Evolutionary conservation across 352 stramenopile genomes (phyloP).

Genomic region (Globisporangium cystogenes): DNA sequence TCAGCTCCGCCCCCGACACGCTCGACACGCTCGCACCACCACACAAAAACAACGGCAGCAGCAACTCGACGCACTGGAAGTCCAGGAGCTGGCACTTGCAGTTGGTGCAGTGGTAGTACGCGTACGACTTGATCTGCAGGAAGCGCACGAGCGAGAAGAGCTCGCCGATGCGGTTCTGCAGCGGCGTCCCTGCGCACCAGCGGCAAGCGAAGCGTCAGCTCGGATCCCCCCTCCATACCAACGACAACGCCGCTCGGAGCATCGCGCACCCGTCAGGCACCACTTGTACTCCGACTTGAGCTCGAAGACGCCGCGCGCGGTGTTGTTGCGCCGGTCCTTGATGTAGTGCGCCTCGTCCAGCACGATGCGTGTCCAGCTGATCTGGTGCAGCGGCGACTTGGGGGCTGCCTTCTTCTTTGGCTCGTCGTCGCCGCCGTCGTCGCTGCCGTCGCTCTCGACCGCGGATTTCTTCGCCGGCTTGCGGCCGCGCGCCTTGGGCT

Average conservation of each 20-base stretch:
- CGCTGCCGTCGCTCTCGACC: conserved; percentile 24
- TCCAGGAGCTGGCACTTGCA: conserved; percentile 96
- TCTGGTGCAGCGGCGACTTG: conserved; percentile 87
- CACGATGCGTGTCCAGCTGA: conserved; percentile 97
- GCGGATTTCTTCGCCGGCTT: conserved; percentile 6
- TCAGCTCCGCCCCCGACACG: no score
- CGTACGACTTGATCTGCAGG: conserved; percentile 95
- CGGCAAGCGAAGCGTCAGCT: background rate
- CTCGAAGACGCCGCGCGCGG: conserved; percentile 95
- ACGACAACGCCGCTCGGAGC: no score
- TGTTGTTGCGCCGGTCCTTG: conserved; percentile 92
- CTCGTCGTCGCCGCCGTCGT: conserved; percentile 28
- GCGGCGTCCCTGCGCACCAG: conserved; percentile 64
- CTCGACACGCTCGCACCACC: background rate
- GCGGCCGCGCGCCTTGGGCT: conserved; percentile 21
- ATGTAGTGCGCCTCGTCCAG: conserved; percentile 96
- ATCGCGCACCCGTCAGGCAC: conserved; percentile 95
- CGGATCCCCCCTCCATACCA: background rate
- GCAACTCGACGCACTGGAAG: conserved; percentile 82
- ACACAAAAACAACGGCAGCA: background rate
- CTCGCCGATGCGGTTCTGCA: conserved; percentile 93
- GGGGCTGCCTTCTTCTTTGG: conserved; percentile 29
- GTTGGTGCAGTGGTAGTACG: conserved; percentile 96
- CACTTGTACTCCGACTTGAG: conserved; percentile 96
- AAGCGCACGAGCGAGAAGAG: conserved; percentile 98